phyloP scores from a whole-genome alignment of 148 eudicot species.

The Silene uniflora region DNA sequence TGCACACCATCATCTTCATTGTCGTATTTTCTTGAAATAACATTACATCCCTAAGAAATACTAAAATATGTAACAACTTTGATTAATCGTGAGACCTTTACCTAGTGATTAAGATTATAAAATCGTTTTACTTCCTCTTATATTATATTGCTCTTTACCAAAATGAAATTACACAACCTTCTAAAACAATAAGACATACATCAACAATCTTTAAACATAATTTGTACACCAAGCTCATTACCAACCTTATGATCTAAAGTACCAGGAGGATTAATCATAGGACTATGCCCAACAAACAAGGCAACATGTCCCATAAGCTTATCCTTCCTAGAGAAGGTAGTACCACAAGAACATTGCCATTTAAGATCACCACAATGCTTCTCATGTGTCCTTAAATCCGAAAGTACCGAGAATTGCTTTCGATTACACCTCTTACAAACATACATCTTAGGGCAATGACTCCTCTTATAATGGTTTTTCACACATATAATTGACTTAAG shows the following conservation, averaged over 20 bases:
- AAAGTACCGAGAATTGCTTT: conserved; percentile 72
- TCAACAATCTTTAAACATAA: conserved; percentile 17
- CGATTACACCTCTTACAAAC: conserved; percentile 65
- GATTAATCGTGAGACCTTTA: too few relatives aligned
- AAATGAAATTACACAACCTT: too few relatives aligned
- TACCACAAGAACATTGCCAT: conserved; percentile 92
- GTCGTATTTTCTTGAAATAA: too few relatives aligned
- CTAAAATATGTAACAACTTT: too few relatives aligned
- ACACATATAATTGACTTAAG: conserved; percentile 83
- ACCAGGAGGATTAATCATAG: conserved; percentile 26
- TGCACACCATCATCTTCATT: too few relatives aligned
- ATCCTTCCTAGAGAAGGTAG: conserved; percentile 88
- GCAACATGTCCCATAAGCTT: conserved; percentile 89
- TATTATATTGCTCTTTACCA: too few relatives aligned
- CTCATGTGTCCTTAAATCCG: conserved; percentile 83
- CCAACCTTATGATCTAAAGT: conserved; percentile 13
- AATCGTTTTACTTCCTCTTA: too few relatives aligned
- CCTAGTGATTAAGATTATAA: too few relatives aligned
- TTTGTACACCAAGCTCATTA: background rate
- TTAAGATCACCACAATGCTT: conserved; percentile 81
- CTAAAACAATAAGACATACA: too few relatives aligned
- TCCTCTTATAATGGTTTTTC: conserved; percentile 89
- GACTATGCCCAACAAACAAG: conserved; percentile 68
- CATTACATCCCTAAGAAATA: too few relatives aligned
- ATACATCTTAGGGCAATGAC: conserved; percentile 91